These are phyloP conservation scores for Exsudoporus floridanus DNA, from an alignment of 1,284 basidiomycete genomes.

Conservation along the genomic window DNA sequence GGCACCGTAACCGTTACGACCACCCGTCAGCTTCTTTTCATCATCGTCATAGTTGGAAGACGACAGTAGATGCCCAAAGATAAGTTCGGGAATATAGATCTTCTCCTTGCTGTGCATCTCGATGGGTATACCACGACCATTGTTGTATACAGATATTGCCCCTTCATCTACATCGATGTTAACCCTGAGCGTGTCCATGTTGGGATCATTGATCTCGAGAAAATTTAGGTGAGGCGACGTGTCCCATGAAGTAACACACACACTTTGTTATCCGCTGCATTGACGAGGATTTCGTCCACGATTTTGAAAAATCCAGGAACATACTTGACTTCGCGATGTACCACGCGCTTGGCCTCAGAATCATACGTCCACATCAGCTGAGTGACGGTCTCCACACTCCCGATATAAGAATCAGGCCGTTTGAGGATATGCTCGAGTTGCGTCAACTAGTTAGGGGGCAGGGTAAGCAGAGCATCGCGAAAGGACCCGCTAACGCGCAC, in stretches of 20 bases:
- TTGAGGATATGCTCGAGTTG: constrained; percentile 97
- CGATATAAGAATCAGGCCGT: constrained; percentile 98
- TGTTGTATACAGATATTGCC: constrained; percentile 93
- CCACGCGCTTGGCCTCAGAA: constrained; percentile 76
- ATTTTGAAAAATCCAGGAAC: constrained; percentile 99
- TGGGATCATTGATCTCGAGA: constrained; percentile 82
- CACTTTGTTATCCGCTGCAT: constrained; percentile 99
- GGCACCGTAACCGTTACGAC: constrained; percentile 98
- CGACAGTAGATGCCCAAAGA: constrained; percentile 95
- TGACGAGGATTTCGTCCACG: constrained; percentile 98
- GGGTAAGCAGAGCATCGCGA: constrained; percentile 8
- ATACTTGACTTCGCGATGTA: constrained; percentile 80
- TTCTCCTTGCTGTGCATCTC: constrained; percentile 94
- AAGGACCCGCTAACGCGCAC: constrained; percentile 41
- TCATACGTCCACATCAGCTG: constrained; percentile 93
- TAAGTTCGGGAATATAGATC: constrained; percentile 96
- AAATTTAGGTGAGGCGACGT: not conserved
- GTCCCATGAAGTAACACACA: constrained; percentile 10
- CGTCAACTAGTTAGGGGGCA: constrained; percentile 61
- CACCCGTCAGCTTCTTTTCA: constrained; percentile 98
- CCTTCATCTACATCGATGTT: constrained; percentile 83
- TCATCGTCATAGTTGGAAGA: constrained; percentile 99
- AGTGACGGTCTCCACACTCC: constrained; percentile 84
- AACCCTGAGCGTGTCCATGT: constrained; percentile 89
- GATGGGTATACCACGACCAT: constrained; percentile 95